Percentiles rank a stretch among this genome's conserved stretches.
These are phyloP conservation scores for Posidonia australis DNA, from an alignment of 106 monocot genomes.

Conservation along the genomic window DNA sequence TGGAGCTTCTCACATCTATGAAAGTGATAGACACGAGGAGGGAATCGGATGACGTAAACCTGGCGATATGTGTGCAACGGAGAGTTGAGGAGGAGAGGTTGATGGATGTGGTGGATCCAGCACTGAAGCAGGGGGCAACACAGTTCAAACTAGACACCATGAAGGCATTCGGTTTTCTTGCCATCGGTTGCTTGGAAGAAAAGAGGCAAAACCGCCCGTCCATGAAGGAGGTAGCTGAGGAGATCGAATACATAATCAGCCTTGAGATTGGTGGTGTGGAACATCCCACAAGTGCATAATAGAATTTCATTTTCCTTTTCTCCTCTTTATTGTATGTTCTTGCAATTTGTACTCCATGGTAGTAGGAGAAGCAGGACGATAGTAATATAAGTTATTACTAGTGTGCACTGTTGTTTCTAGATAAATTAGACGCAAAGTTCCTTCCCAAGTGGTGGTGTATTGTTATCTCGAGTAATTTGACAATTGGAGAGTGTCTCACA, in stretches of 20 bases:
- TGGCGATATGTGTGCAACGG: conserved; percentile 22
- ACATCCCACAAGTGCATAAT: conserved; percentile 1
- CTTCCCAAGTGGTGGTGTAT: no score
- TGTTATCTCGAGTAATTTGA: no score
- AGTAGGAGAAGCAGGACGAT: no score
- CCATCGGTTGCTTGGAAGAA: conserved; percentile 24
- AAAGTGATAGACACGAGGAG: conserved; percentile 22
- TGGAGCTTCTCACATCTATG: conserved; percentile 25
- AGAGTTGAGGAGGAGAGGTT: conserved; percentile 20
- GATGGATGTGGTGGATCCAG: conserved; percentile 18
- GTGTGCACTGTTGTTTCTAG: no score
- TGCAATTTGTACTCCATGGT: no score
- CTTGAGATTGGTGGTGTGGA: conserved; percentile 10
- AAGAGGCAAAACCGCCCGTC: conserved; percentile 26
- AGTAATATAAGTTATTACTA: no score
- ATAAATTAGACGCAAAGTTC: no score
- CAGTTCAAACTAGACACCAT: conserved; percentile 20
- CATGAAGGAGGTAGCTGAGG: conserved; percentile 28
- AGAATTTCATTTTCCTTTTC: not conserved
- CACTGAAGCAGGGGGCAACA: conserved; percentile 10
- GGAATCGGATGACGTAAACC: conserved; percentile 18
- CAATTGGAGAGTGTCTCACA: no score
- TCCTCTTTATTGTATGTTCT: no score
- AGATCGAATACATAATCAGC: conserved; percentile 29
- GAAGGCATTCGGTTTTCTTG: conserved; percentile 24